Evolutionary conservation across 2,329 filamentous ascomycete genomes (phyloP).

Genomic region (Fusarium circinatum): DNA sequence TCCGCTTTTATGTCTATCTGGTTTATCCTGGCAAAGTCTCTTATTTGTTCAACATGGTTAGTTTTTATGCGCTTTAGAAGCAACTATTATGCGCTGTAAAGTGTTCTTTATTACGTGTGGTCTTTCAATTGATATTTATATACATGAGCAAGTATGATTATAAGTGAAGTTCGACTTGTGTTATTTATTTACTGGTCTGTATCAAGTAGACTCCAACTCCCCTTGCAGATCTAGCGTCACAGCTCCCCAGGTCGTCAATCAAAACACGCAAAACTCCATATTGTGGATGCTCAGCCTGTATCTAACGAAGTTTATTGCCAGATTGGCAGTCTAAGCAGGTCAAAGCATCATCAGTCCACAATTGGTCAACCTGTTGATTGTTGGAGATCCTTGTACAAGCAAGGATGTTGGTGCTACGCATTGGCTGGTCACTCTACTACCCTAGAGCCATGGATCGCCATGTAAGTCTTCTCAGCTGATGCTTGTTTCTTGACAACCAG

Average conservation of each 20-base stretch:
- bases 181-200: slow-evolving; percentile 2
- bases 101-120: not conserved
- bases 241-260: slow-evolving; percentile 19
- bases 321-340: slow-evolving; percentile 3
- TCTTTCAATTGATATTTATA: not conserved
- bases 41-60: slow-evolving; percentile 22
- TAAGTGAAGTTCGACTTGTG: not conserved
- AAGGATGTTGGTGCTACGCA: not conserved
- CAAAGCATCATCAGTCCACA: slow-evolving; percentile 11
- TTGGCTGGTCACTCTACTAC: not conserved
- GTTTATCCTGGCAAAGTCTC: slow-evolving; percentile 34
- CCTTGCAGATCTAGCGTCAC: slow-evolving; percentile 10
- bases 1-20: slow-evolving; percentile 27
- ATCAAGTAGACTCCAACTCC: not conserved
- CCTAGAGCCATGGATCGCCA: not conserved
- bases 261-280: slow-evolving; percentile 14
- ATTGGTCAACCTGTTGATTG: not conserved
- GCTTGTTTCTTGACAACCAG: not conserved
- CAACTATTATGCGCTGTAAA: slow-evolving; percentile 13
- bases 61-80: slow-evolving; percentile 14
- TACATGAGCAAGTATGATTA: not conserved
- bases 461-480: not conserved
- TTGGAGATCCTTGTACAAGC: not conserved
- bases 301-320: slow-evolving; percentile 1
- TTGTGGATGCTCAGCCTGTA: slow-evolving; percentile 4